A percentile compares a stretch with the other conserved stretches of the same genome.
Evolutionary conservation across 805 yeast species (phyloP).

Genomic region (Barnettozyma salicaria): DNA sequence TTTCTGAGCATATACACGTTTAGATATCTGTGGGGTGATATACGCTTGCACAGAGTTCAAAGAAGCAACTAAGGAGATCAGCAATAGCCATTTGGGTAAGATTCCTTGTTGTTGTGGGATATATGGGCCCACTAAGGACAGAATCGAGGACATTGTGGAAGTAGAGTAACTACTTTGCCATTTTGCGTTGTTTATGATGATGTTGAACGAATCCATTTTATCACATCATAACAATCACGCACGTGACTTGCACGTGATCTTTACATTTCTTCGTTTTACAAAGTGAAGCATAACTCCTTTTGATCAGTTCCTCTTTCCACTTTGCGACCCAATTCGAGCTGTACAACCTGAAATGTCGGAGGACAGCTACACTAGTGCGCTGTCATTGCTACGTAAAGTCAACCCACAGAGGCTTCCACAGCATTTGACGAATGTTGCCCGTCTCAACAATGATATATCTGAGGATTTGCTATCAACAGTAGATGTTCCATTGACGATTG

Average conservation of each 20-base stretch:
- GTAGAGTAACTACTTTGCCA: too few relatives aligned
- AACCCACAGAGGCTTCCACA: constrained; percentile 55
- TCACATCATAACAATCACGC: too few relatives aligned
- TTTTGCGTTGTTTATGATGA: too few relatives aligned
- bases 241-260: too few relatives aligned
- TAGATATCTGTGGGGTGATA: constrained; percentile 66
- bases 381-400: constrained; percentile 70
- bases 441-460: constrained; percentile 57
- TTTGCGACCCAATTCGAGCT: too few relatives aligned
- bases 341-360: constrained; percentile 12
- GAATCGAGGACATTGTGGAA: constrained; percentile 28
- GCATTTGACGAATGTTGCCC: constrained; percentile 38
- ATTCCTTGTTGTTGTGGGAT: constrained; percentile 45
- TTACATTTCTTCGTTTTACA: too few relatives aligned
- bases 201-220: too few relatives aligned
- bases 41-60: constrained; percentile 90
- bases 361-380: constrained; percentile 66
- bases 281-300: too few relatives aligned
- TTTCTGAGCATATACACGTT: constrained; percentile 65
- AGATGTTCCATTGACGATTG: constrained; percentile 69
- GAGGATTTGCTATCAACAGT: constrained; percentile 83
- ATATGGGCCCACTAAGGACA: constrained; percentile 30
- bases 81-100: constrained; percentile 72
- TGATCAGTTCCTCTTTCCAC: too few relatives aligned
- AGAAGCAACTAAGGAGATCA: constrained; percentile 82